Percentiles rank a stretch among this genome's conserved stretches.
These are phyloP conservation scores for Dionaea muscipula DNA, from an alignment of 179 eudicot species.

Conservation along the genomic window DNA sequence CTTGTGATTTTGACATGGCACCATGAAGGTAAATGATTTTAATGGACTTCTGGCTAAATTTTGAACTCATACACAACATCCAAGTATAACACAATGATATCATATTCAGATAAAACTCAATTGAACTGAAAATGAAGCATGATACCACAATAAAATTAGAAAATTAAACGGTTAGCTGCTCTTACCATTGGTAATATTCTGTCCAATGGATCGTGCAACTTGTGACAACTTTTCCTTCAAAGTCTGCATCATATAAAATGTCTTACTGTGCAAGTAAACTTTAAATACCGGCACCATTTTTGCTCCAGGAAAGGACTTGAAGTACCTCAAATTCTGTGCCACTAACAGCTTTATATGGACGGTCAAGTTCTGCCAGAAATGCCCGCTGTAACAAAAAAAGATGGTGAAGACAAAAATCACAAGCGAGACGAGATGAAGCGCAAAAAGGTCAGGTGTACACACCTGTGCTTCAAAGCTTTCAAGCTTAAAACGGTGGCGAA, in stretches of 20 bases:
- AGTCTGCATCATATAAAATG: conserved; percentile 24
- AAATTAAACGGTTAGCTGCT: conserved; percentile 2
- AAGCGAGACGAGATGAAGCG: not conserved
- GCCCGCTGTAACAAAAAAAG: conserved; percentile 31
- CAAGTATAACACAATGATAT: too few relatives aligned
- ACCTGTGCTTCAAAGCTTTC: conserved; percentile 58
- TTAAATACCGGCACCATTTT: too few relatives aligned
- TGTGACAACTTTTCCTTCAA: conserved; percentile 60
- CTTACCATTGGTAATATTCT: conserved; percentile 34
- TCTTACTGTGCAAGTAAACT: too few relatives aligned
- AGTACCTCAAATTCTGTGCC: conserved; percentile 67
- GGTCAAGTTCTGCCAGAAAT: conserved; percentile 52
- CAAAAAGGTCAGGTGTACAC: not conserved
- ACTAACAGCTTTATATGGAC: conserved; percentile 57
- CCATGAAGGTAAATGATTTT: too few relatives aligned
- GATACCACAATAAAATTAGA: too few relatives aligned
- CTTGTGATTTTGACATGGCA: too few relatives aligned
- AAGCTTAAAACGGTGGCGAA: conserved; percentile 55
- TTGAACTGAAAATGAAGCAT: too few relatives aligned
- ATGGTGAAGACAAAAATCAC: not conserved
- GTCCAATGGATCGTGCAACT: conserved; percentile 61
- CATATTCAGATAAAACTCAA: not conserved
- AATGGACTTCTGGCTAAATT: too few relatives aligned
- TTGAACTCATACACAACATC: too few relatives aligned
- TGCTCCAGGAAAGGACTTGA: not conserved